Conservation (phyloP, 1,139 yeast species). For the Geotrichum histeridarum region DNA sequence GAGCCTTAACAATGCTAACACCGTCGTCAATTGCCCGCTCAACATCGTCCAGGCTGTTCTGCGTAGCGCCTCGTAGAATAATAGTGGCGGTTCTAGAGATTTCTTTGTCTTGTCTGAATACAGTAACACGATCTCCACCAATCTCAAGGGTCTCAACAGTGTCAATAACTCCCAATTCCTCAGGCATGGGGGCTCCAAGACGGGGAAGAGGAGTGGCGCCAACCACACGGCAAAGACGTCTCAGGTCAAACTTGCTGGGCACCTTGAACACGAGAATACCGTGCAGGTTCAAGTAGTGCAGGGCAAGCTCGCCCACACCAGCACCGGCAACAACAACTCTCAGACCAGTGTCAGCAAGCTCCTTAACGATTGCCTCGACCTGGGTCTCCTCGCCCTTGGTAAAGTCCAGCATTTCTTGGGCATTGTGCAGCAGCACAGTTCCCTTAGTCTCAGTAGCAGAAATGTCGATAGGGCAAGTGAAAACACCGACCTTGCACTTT, state of each 20-base stretch:
- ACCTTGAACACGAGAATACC: conserved; percentile 81
- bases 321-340: conserved; percentile 89
- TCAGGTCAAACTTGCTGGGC: conserved; percentile 86
- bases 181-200: conserved; percentile 93
- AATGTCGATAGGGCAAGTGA: conserved; percentile 89
- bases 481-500: conserved; percentile 83
- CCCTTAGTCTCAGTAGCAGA: conserved; percentile 96
- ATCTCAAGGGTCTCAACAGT: conserved; percentile 86
- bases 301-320: conserved; percentile 85
- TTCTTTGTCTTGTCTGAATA: conserved; percentile 72
- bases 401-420: conserved; percentile 93
- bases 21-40: conserved; percentile 98
- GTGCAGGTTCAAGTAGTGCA: conserved; percentile 86
- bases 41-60: conserved; percentile 83
- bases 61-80: conserved; percentile 95
- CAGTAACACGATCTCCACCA: conserved; percentile 96
- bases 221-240: conserved; percentile 92
- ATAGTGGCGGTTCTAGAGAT: conserved; percentile 73
- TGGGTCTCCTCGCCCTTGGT: conserved; percentile 95
- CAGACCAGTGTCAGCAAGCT: conserved; percentile 78
- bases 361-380: conserved; percentile 80
- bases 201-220: conserved; percentile 96
- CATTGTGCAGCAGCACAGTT: conserved; percentile 89
- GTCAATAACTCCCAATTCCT: conserved; percentile 86
- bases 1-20: conserved; percentile 84